Evolutionary conservation across 2,329 filamentous ascomycete species (phyloP).

Genomic region (Alternaria arbusti): DNA sequence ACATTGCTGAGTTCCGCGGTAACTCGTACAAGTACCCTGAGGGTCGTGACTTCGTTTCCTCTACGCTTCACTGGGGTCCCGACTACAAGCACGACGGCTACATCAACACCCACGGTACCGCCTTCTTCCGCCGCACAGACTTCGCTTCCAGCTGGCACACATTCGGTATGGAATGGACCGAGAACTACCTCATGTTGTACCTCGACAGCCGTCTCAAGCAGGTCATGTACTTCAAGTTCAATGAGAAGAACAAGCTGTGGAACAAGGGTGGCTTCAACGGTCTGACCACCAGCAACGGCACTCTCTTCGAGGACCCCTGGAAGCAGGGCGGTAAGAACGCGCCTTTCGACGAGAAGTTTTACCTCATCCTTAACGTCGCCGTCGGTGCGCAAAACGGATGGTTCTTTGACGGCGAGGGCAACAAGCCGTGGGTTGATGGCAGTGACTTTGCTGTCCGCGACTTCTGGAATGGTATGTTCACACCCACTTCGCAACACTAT

Average conservation of each 20-base stretch:
- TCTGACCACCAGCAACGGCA: slow-evolving; percentile 66
- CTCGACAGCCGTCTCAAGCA: slow-evolving; percentile 79
- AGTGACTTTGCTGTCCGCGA: slow-evolving; percentile 28
- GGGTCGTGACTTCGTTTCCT: slow-evolving; percentile 79
- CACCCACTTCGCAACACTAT: neutral
- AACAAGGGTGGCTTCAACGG: slow-evolving; percentile 70
- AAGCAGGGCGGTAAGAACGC: slow-evolving; percentile 67
- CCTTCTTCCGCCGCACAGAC: slow-evolving; percentile 67
- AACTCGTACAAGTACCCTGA: slow-evolving; percentile 75
- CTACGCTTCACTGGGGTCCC: slow-evolving; percentile 77
- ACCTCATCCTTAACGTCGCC: slow-evolving; percentile 75
- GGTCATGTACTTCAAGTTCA: slow-evolving; percentile 76
- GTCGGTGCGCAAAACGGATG: slow-evolving; percentile 81
- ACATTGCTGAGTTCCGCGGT: slow-evolving; percentile 78
- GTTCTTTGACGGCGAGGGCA: slow-evolving; percentile 69
- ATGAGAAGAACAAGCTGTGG: slow-evolving; percentile 63
- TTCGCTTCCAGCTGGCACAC: slow-evolving; percentile 73
- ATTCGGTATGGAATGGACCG: slow-evolving; percentile 73
- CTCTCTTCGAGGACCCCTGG: slow-evolving; percentile 68
- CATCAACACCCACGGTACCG: slow-evolving; percentile 26
- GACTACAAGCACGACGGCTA: slow-evolving; percentile 30
- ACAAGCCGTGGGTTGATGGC: slow-evolving; percentile 73
- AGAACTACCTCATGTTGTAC: slow-evolving; percentile 86
- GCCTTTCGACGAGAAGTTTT: slow-evolving; percentile 77
- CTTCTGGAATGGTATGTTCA: slow-evolving; percentile 32